Conservation (phyloP, 73 alveolate genomes). For the Blepharisma stoltei region DNA sequence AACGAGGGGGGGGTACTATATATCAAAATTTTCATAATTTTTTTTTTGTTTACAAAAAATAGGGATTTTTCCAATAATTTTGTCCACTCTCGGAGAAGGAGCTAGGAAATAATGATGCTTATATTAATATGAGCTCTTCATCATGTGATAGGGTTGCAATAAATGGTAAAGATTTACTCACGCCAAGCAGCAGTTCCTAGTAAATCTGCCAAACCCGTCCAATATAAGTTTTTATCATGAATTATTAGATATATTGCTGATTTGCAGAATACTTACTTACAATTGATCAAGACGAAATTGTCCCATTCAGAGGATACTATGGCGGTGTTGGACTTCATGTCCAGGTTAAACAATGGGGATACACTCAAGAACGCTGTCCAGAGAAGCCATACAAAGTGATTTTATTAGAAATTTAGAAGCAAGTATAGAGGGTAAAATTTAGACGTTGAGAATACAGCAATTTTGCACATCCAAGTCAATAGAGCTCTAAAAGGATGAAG, state of each 20-base stretch:
- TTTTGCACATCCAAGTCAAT: conserved; percentile 82
- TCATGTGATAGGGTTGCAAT: neutral
- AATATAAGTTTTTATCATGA: too few relatives aligned
- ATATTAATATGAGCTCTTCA: too few relatives aligned
- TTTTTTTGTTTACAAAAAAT: too few relatives aligned
- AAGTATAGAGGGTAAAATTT: conserved; percentile 82
- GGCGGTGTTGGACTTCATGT: conserved; percentile 85
- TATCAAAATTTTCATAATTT: too few relatives aligned
- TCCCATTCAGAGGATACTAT: conserved; percentile 87
- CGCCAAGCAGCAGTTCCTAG: conserved; percentile 78
- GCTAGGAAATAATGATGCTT: too few relatives aligned
- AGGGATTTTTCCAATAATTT: too few relatives aligned
- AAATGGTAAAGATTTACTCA: conserved; percentile 74
- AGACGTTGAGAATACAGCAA: conserved; percentile 73
- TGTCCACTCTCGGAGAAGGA: too few relatives aligned
- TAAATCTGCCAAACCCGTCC: conserved; percentile 80
- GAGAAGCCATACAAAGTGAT: conserved; percentile 82
- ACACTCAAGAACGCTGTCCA: conserved; percentile 91
- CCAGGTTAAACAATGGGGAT: conserved; percentile 75
- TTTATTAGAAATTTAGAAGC: conserved; percentile 75
- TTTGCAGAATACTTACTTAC: conserved; percentile 85
- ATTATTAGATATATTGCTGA: too few relatives aligned
- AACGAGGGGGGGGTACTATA: too few relatives aligned
- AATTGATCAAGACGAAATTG: conserved; percentile 78
- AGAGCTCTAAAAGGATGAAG: conserved; percentile 95